Base-by-base conservation (phyloP, 768 basidiomycete species). In the Rhizopogon sp. region DNA sequence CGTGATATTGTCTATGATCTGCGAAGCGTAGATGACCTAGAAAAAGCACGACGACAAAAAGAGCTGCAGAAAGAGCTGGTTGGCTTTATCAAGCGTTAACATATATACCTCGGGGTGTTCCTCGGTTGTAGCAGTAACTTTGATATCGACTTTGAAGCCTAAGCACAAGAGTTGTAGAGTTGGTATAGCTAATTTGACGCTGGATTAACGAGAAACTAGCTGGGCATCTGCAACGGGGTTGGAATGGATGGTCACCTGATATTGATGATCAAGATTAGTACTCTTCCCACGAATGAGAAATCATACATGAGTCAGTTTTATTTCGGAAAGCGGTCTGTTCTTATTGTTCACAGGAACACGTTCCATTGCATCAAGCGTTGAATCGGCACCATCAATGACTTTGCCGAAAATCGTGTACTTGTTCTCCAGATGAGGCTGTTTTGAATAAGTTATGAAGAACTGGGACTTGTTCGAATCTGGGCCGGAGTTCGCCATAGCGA, bases 401-500 rank as follows among this genome's bases (percentile, higher is more conserved):
- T 89, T 93, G 54, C 93, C 96, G 57, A 98, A 85, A 51, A 98
- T 97, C 14, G 93, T 93, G 71, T 90, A 89, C 68, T 97, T 98
- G 59, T 87, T 87, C 66, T 99, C 96, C 14, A 99, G 81, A 68
- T 97, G 95, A 1, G 90, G 73, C 62, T 98, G 96, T 68, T 98
- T 98, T 2, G 88, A 76, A 66, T 98, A 98, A 3, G 91, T 85
- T 64, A 94, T 79, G 67, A 93, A 93, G 69, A 93, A 93, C 67
- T 93, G 90, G 43, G 79, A 87, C 72, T 96, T 98, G 76, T 98
- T 99, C 35, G 89, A 84, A 68, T 97, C 92, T 9, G 86, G 85
- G 1, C 97, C 97, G 7, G 91, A 87, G 72, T 98, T 99, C 53
- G 97, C 97, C 95, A 98, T 98, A 29, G 97, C 97, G 14, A 98